Evolutionary conservation across 169 alveolate species (phyloP).

Genomic region (Cryptosporidium felis): DNA sequence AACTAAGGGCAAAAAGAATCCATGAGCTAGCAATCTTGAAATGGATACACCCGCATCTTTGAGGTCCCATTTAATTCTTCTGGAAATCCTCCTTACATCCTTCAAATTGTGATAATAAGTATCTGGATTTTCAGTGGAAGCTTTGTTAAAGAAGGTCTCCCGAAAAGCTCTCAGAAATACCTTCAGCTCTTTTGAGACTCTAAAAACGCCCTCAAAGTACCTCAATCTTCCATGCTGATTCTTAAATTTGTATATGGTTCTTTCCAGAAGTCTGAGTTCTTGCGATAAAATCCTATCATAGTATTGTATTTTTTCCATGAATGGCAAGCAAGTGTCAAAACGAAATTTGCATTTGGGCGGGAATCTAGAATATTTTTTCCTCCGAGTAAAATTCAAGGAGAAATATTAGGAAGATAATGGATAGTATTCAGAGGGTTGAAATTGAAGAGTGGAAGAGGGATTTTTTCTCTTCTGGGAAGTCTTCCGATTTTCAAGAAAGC

Average conservation of each 20-base stretch:
- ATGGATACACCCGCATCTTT: conserved; percentile 46
- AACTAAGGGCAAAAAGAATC: conserved; percentile 25
- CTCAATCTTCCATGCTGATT: conserved; percentile 66
- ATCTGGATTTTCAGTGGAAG: conserved; percentile 17
- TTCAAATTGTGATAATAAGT: not conserved
- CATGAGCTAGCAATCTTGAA: conserved; percentile 58
- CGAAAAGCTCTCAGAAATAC: conserved; percentile 5
- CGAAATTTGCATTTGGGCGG: not conserved
- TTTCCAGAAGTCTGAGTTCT: not conserved
- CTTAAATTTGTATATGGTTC: conserved; percentile 55
- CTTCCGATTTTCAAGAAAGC: not conserved
- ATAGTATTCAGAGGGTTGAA: not conserved
- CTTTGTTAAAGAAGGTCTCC: conserved; percentile 6
- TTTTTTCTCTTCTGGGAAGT: not conserved
- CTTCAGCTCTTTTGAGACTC: conserved; percentile 21
- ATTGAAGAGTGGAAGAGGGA: conserved; percentile 35
- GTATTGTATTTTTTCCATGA: conserved; percentile 6
- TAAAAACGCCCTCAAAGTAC: conserved; percentile 24
- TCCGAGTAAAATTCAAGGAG: not conserved
- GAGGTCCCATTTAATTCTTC: conserved; percentile 62
- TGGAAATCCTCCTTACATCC: conserved; percentile 11
- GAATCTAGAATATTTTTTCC: not conserved
- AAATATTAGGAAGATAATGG: not conserved
- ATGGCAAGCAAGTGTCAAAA: not conserved
- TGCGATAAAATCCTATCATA: not conserved